These are phyloP conservation scores for Gossypium arboreum DNA, from an alignment of 345 rosid species.

Conservation along the genomic window DNA sequence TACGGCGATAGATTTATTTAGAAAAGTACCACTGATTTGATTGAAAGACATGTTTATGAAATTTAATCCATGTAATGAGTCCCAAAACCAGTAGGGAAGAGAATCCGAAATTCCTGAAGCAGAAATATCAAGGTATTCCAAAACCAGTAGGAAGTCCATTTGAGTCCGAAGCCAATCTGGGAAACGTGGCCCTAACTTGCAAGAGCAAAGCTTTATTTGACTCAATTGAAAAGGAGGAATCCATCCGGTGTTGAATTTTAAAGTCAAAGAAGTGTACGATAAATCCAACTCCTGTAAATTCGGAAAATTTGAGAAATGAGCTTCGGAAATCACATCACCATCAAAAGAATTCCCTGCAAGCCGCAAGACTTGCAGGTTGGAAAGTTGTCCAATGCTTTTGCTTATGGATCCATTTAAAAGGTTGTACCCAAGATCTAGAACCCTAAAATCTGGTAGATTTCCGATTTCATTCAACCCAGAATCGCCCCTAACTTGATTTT, in stretches of 20 bases:
- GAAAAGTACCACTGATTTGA: not conserved
- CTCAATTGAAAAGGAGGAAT: not conserved
- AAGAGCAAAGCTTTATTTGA: not conserved
- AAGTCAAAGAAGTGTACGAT: not conserved
- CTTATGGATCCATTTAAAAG: too few relatives aligned
- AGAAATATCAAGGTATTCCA: not conserved
- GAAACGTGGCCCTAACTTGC: not conserved
- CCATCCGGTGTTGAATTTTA: not conserved
- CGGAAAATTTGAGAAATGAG: not conserved
- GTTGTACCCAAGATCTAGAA: too few relatives aligned
- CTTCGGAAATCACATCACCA: not conserved
- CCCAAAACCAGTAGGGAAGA: not conserved
- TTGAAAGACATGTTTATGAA: not conserved
- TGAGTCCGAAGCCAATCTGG: not conserved
- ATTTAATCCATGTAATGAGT: accelerated
- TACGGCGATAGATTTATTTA: too few relatives aligned
- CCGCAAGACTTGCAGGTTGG: not conserved
- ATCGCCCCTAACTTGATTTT: too few relatives aligned
- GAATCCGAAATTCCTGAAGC: not conserved
- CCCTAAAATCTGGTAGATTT: too few relatives aligned
- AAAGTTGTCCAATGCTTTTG: not conserved
- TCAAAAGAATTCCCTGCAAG: not conserved
- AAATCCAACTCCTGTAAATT: not conserved
- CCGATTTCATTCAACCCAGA: too few relatives aligned
- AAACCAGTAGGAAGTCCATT: not conserved